phyloP scores from a whole-genome alignment of 768 basidiomycete genomes.

The Mycena rosella region DNA sequence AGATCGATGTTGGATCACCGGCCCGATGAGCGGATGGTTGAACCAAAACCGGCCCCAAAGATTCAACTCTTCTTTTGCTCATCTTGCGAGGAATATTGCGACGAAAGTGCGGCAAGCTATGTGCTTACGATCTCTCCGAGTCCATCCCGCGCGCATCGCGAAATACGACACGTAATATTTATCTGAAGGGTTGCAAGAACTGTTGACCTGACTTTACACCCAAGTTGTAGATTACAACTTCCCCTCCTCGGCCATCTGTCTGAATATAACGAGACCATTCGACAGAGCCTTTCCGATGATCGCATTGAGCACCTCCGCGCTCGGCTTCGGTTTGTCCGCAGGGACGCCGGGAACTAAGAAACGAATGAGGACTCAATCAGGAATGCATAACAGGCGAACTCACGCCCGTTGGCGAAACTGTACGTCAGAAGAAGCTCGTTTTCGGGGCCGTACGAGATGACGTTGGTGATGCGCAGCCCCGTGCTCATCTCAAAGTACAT shows the following conservation, averaged over 20 bases:
- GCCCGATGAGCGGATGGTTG: too few species aligned
- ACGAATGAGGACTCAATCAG: not conserved
- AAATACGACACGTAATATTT: too few species aligned
- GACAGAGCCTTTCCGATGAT: constrained; percentile 10
- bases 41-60: too few species aligned
- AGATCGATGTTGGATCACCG: too few species aligned
- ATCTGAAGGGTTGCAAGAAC: too few species aligned
- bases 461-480: constrained; percentile 23
- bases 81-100: too few species aligned
- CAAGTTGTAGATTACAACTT: too few species aligned
- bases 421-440: constrained; percentile 28
- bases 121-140: too few species aligned
- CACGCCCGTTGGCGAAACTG: constrained; percentile 27
- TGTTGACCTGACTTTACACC: too few species aligned
- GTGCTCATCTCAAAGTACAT: constrained; percentile 31
- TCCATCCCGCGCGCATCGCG: too few species aligned
- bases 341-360: constrained; percentile 19
- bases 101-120: too few species aligned
- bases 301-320: constrained; percentile 25
- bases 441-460: constrained; percentile 25
- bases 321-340: constrained; percentile 29
- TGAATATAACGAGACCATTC: constrained; percentile 13
- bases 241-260: constrained; percentile 32
- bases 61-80: too few species aligned
- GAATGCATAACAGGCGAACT: not conserved